phyloP scores from a whole-genome alignment of 345 rosid genomes.

The Populus tremula region DNA sequence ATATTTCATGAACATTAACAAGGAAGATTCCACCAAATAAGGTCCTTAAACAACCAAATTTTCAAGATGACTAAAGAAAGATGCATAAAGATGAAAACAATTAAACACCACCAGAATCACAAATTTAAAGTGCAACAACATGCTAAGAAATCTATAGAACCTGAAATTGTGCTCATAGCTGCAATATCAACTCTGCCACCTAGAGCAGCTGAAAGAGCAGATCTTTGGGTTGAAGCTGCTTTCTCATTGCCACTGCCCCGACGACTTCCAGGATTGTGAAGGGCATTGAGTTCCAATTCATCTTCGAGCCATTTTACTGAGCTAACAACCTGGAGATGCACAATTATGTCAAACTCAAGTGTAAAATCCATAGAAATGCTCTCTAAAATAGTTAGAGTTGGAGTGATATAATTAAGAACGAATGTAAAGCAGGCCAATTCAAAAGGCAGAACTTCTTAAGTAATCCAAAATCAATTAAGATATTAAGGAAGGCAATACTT shows the following conservation, averaged over 20 bases:
- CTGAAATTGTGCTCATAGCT: slow-evolving; percentile 92
- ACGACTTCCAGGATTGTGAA: slow-evolving; percentile 92
- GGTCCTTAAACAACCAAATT: background rate
- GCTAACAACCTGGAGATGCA: slow-evolving; percentile 77
- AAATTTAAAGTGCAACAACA: slow-evolving; percentile 10
- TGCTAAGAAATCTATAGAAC: slow-evolving; percentile 32
- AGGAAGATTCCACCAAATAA: slow-evolving; percentile 1
- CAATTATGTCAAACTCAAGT: slow-evolving; percentile 4
- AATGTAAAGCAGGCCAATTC: background rate
- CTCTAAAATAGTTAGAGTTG: background rate
- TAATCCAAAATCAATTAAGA: background rate
- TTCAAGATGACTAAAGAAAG: background rate
- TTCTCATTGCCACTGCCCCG: slow-evolving; percentile 91
- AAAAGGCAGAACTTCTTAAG: background rate
- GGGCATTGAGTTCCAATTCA: slow-evolving; percentile 95
- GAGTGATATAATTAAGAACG: background rate
- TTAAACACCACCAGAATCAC: background rate
- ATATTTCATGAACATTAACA: background rate
- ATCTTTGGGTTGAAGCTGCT: slow-evolving; percentile 78
- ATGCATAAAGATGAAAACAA: background rate
- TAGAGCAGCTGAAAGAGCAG: slow-evolving; percentile 90
- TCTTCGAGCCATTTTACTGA: slow-evolving; percentile 99
- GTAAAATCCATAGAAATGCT: background rate
- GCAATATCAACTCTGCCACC: slow-evolving; percentile 90
- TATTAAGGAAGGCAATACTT: background rate